Evolutionary conservation across 129 eudicot genomes (phyloP), one percentile per base, ranked within the genome.

Genomic region (Artemisia annua): DNA sequence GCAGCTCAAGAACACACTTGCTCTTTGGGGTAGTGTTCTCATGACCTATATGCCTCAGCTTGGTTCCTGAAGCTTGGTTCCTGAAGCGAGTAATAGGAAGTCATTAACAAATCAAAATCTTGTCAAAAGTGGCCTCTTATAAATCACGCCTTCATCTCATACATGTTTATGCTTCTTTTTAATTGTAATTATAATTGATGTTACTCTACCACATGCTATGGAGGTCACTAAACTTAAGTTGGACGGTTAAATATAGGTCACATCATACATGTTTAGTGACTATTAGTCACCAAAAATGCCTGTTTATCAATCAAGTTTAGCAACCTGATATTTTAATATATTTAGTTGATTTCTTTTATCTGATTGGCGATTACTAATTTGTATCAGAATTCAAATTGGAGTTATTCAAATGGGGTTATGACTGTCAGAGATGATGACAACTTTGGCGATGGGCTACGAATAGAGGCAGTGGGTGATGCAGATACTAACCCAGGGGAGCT

Each of bases 401-500:
- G 81, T 56, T 59, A 57, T 57, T 20, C 81, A 58, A 74, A 73
- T 70, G 76, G 80, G 48, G 79, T 84, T n/a, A 62, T 92, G 51
- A 71, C 44, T 39, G 44, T 39, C 44, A 39, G 44, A 39, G 44
- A 39, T 7, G 9, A 39, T 1, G 44, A 39, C 9, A 20, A 20
- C 22, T 20, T 39, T 6, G 7, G 44, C 22, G 22, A 7, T 7
- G 44, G 44, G 44, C 7, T 39, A 7, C 5, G 57, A 9, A 76
- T 84, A 70, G 35, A 80, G 18, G 89, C 82, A 30, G 15, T 87
- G 13, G 80, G 82, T 46, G 48, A 74, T 26, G 85, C 78, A 17
- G 91, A 78, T 16, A 70, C 68, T 28, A 54, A 81, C 67, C 90
- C 97, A 0, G 90, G 80, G 64, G 92, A 91, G 11, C 16, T 88